phyloP scores from a whole-genome alignment of 2,329 filamentous ascomycete genomes.

The Fusarium tricinctum region DNA sequence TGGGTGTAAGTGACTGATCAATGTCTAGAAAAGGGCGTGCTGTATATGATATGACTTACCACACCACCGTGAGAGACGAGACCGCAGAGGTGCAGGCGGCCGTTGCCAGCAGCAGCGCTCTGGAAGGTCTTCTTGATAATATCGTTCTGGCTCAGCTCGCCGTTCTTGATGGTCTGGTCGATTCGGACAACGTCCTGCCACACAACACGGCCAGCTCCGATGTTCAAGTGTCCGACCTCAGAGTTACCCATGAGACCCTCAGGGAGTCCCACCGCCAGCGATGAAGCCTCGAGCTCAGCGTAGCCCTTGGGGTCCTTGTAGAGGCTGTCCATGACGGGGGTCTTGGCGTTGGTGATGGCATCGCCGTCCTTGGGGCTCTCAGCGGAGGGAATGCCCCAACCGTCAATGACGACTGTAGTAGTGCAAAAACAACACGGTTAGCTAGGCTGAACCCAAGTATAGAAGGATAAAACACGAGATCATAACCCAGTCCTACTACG shows the following conservation, averaged over 20 bases:
- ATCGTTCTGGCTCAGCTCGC: slow-evolving; percentile 79
- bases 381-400: slow-evolving; percentile 91
- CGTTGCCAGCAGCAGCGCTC: slow-evolving; percentile 87
- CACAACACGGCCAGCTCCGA: slow-evolving; percentile 95
- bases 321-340: slow-evolving; percentile 94
- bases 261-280: slow-evolving; percentile 92
- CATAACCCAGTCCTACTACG: slow-evolving; percentile 58
- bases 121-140: slow-evolving; percentile 84
- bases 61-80: slow-evolving; percentile 96
- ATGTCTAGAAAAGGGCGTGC: not conserved
- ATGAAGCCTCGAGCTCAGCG: slow-evolving; percentile 94
- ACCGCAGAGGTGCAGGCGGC: slow-evolving; percentile 91
- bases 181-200: slow-evolving; percentile 99
- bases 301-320: slow-evolving; percentile 86
- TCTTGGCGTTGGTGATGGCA: slow-evolving; percentile 93
- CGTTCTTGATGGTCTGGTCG: slow-evolving; percentile 90
- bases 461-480: slow-evolving; percentile 66
- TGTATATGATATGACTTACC: slow-evolving; percentile 59
- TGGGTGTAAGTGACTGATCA: slow-evolving; percentile 28
- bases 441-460: slow-evolving; percentile 70
- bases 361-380: slow-evolving; percentile 89
- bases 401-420: slow-evolving; percentile 93
- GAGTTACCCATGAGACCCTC: slow-evolving; percentile 99
- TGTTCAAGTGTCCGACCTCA: slow-evolving; percentile 98
- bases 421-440: slow-evolving; percentile 69